A percentile compares a stretch with the other conserved stretches of the same genome.
Conservation (phyloP, 441 rosid genomes). For the Aquilaria agallochum region DNA sequence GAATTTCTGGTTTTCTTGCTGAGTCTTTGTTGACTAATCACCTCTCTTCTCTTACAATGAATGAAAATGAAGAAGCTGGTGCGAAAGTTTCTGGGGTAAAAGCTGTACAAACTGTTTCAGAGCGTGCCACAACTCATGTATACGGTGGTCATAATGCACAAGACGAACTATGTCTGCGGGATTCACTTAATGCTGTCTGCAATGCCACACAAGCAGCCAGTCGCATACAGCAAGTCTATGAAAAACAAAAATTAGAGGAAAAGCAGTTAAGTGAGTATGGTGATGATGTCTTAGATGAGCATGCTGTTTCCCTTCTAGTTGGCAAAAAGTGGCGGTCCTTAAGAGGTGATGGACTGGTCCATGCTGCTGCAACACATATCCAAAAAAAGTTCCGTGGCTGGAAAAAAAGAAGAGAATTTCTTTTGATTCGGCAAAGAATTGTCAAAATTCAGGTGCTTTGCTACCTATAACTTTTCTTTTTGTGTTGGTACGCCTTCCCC, state of each 20-base stretch:
- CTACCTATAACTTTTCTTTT: not conserved
- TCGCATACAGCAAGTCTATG: constrained; percentile 83
- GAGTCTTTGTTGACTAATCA: constrained; percentile 72
- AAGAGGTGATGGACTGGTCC: constrained; percentile 40
- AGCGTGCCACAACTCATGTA: constrained; percentile 55
- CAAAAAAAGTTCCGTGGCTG: constrained; percentile 94
- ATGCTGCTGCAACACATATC: constrained; percentile 76
- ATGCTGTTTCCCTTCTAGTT: constrained; percentile 53
- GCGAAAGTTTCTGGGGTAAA: constrained; percentile 31
- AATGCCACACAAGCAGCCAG: constrained; percentile 97
- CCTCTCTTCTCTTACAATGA: constrained; percentile 58
- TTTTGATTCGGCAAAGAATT: constrained; percentile 70
- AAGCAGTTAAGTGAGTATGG: constrained; percentile 52
- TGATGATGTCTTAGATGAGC: constrained; percentile 50
- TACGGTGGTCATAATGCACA: constrained; percentile 43
- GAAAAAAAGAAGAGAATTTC: constrained; percentile 83
- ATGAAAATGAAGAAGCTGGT: constrained; percentile 33
- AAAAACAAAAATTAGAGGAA: constrained; percentile 86
- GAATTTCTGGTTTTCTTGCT: constrained; percentile 95
- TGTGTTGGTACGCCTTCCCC: not conserved
- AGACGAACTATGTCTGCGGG: constrained; percentile 67
- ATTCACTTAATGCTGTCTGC: constrained; percentile 79
- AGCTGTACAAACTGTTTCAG: constrained; percentile 71
- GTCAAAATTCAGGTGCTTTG: constrained; percentile 81
- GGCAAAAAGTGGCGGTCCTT: constrained; percentile 41